A percentile compares a stretch with the other conserved stretches of the same genome.
phyloP scores from a whole-genome alignment of 257 asterid genomes.

The Gynochthodes officinalis region DNA sequence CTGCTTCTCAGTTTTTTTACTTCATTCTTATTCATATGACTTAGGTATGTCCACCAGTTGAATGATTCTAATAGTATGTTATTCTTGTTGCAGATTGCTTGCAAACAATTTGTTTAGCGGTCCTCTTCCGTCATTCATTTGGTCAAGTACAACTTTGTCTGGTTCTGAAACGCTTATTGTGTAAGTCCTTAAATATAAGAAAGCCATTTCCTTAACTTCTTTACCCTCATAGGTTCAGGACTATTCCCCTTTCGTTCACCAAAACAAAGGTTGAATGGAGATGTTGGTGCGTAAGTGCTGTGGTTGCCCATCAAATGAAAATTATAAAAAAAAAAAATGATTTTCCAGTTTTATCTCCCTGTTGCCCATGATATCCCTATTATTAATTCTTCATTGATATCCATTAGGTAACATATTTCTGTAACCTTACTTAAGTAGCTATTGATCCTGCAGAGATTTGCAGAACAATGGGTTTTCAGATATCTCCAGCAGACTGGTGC shows the following conservation, averaged over 20 bases:
- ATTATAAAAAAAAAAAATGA: too few relatives aligned
- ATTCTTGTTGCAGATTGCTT: conserved; percentile 58
- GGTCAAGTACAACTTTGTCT: conserved; percentile 65
- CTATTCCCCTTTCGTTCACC: background rate
- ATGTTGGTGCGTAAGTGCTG: conserved; percentile 1
- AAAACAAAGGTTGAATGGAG: too few relatives aligned
- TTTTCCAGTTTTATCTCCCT: too few relatives aligned
- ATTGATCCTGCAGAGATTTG: conserved; percentile 57
- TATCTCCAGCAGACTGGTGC: conserved; percentile 44
- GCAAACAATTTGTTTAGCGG: conserved; percentile 72
- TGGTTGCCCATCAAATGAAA: background rate
- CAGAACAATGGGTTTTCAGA: conserved; percentile 49
- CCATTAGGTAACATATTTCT: too few relatives aligned
- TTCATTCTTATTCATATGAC: background rate
- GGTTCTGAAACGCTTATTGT: conserved; percentile 51
- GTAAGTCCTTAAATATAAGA: conserved; percentile 40
- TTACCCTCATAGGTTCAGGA: too few relatives aligned
- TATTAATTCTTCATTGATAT: conserved; percentile 6
- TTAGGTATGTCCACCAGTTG: background rate
- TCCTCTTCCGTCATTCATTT: conserved; percentile 68
- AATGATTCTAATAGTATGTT: background rate
- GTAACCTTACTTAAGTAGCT: too few relatives aligned
- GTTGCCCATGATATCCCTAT: background rate
- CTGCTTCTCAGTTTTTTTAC: background rate
- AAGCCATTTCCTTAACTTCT: background rate